Percentiles rank a stretch among this genome's conserved stretches.
Evolutionary conservation across 495 filamentous ascomycete genomes (phyloP).

Genomic region (Stereocaulon alpinum): DNA sequence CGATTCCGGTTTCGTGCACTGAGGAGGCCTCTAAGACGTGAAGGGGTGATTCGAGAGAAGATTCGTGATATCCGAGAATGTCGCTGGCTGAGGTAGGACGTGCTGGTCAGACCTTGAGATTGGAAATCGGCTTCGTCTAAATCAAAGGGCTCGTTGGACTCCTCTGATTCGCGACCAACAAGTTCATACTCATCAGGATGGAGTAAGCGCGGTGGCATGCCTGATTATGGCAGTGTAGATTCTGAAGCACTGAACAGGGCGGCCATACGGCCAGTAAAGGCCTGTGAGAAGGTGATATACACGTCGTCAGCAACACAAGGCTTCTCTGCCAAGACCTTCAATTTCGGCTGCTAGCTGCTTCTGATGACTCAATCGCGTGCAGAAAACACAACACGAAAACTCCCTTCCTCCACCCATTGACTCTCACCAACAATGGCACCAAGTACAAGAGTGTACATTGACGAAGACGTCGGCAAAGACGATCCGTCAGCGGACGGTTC

Average conservation of each 20-base stretch:
- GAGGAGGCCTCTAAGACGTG: slow-evolving; percentile 1
- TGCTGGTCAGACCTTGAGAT: slow-evolving; percentile 30
- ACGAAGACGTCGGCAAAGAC: slow-evolving; percentile 69
- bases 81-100: slow-evolving; percentile 22
- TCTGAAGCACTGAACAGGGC: neutral
- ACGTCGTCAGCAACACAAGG: neutral
- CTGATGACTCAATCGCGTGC: neutral
- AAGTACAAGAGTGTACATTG: slow-evolving; percentile 55
- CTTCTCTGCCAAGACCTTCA: neutral
- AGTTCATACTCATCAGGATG: slow-evolving; percentile 41
- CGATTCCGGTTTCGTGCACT: neutral
- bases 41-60: slow-evolving; percentile 27
- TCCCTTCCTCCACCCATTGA: neutral
- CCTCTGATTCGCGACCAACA: slow-evolving; percentile 34
- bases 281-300: neutral
- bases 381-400: neutral
- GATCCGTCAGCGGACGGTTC: slow-evolving; percentile 55
- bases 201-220: slow-evolving; percentile 35
- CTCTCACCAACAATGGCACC: slow-evolving; percentile 12
- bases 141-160: slow-evolving; percentile 39
- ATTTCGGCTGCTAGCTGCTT: neutral
- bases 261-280: neutral
- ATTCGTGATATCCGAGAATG: slow-evolving; percentile 13
- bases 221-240: slow-evolving; percentile 10
- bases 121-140: slow-evolving; percentile 42